phyloP scores from a whole-genome alignment of 306 rosid species.

The Datisca glomerata region DNA sequence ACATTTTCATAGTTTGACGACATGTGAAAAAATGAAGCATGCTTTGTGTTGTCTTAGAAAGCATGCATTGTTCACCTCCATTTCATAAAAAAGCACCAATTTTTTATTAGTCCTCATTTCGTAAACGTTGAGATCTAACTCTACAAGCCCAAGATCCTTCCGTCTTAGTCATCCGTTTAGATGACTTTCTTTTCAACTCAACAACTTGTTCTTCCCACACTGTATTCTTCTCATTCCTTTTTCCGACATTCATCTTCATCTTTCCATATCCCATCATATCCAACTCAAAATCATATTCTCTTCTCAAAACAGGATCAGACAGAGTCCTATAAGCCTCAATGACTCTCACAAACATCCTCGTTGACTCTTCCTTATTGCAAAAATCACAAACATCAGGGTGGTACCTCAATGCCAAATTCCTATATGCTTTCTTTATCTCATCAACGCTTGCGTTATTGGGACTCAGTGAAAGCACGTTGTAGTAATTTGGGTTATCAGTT shows the following conservation, averaged over 20 bases:
- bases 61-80: too few relatives aligned
- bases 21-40: too few relatives aligned
- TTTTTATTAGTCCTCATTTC: background rate
- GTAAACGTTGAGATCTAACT: constrained; percentile 18
- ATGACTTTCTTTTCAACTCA: constrained; percentile 39
- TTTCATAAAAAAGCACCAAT: too few relatives aligned
- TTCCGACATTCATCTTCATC: background rate
- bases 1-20: too few relatives aligned
- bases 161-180: constrained; percentile 12
- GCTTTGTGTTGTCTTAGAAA: too few relatives aligned
- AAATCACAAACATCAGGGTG: constrained; percentile 53
- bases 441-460: constrained; percentile 21
- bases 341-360: constrained; percentile 40
- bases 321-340: constrained; percentile 43
- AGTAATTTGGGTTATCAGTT: constrained; percentile 9
- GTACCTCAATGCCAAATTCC: constrained; percentile 40
- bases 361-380: constrained; percentile 28
- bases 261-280: constrained; percentile 6
- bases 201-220: constrained; percentile 35
- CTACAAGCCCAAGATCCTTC: constrained; percentile 31
- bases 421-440: constrained; percentile 53
- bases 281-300: constrained; percentile 32
- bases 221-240: constrained; percentile 15
- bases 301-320: constrained; percentile 33
- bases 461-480: constrained; percentile 33